Percentiles rank a stretch among this genome's conserved stretches.
Conservation (phyloP, 75 land plant genomes). For the Sequoia sempervirens region DNA sequence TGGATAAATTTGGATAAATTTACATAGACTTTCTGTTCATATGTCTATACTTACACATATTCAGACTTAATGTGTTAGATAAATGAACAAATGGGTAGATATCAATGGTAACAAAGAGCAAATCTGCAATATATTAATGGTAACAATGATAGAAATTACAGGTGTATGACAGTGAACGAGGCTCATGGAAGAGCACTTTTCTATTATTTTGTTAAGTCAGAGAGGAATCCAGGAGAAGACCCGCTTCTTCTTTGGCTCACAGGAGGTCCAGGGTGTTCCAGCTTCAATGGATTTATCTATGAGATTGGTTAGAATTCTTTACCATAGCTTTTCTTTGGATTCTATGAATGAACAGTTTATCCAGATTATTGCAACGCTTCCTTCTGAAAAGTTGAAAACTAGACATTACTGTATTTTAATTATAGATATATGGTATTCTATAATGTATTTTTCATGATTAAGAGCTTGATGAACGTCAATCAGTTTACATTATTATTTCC, state of each 20-base stretch:
- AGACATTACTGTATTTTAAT: not conserved
- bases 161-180: constrained; percentile 45
- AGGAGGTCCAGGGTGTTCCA: constrained; percentile 66
- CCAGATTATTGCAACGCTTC: not conserved
- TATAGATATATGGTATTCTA: not conserved
- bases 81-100: too few species aligned
- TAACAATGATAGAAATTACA: constrained; percentile 7
- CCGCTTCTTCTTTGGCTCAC: constrained; percentile 61
- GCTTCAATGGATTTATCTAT: constrained; percentile 43
- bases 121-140: too few species aligned
- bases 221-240: constrained; percentile 34
- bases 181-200: constrained; percentile 23
- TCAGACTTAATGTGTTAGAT: too few species aligned
- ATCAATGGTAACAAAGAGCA: too few species aligned
- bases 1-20: too few species aligned
- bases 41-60: too few species aligned
- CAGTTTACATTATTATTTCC: too few species aligned
- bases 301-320: constrained; percentile 34
- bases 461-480: too few species aligned
- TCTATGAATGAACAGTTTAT: not conserved
- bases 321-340: not conserved
- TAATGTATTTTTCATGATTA: too few species aligned
- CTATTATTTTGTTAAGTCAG: constrained; percentile 55
- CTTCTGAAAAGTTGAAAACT: not conserved
- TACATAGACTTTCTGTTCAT: too few species aligned